Percentiles rank a stretch among this genome's conserved stretches.
These are phyloP conservation scores for Ogataea nonfermentans DNA, from an alignment of 805 yeast species.

Conservation along the genomic window DNA sequence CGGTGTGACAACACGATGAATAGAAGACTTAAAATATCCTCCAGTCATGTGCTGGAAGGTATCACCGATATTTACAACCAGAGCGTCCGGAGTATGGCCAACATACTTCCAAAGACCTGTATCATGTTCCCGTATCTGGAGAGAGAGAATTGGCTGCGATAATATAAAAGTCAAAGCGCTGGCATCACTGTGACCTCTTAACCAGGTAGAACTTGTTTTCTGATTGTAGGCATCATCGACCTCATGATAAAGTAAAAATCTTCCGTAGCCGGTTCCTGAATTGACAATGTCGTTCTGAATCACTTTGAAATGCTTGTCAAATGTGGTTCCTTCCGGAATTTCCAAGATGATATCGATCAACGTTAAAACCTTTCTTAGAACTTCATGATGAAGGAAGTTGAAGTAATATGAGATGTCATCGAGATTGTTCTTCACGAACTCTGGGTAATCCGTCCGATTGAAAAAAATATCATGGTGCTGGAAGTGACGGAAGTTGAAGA, in stretches of 20 bases:
- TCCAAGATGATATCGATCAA: constrained; percentile 46
- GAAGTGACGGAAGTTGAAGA: constrained; percentile 43
- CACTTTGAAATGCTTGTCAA: constrained; percentile 37
- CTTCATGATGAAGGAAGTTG: constrained; percentile 37
- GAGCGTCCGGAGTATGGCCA: constrained; percentile 38
- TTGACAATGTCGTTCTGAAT: constrained; percentile 30
- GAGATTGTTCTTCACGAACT: constrained; percentile 38
- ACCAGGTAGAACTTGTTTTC: constrained; percentile 40
- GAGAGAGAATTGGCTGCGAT: constrained; percentile 40
- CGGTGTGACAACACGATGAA: constrained; percentile 49
- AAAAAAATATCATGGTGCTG: constrained; percentile 35
- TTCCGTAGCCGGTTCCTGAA: constrained; percentile 41
- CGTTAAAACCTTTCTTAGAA: constrained; percentile 36
- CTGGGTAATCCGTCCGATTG: constrained; percentile 37
- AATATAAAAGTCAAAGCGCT: constrained; percentile 41
- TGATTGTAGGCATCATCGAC: constrained; percentile 30
- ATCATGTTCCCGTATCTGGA: constrained; percentile 40
- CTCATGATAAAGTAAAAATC: constrained; percentile 39
- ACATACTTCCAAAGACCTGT: constrained; percentile 41
- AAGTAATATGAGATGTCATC: constrained; percentile 41
- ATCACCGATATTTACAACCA: constrained; percentile 43
- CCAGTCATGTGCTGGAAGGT: constrained; percentile 43
- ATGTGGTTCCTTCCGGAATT: constrained; percentile 46
- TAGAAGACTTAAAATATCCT: constrained; percentile 44
- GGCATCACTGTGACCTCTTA: constrained; percentile 49